Evolutionary conservation across 2,329 filamentous ascomycete genomes (phyloP), one percentile per base, ranked within the genome.

Genomic region (Diplodia corticola): DNA sequence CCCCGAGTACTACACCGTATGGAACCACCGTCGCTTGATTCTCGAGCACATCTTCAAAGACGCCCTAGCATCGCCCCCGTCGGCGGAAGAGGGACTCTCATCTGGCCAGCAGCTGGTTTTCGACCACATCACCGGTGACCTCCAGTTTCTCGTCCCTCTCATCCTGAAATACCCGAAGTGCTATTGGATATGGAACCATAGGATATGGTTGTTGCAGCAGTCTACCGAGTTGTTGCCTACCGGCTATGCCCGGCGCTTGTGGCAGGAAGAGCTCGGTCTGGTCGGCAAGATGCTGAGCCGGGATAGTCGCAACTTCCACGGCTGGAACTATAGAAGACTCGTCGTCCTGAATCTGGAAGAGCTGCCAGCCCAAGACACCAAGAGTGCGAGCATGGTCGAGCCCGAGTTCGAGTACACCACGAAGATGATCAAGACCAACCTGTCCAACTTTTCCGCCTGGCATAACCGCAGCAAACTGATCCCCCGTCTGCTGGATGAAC

Each of bases 131-230:
- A 85, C 86, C 54, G 82, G 85, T 65, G 95, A 99, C 76, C 83
- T 99, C 37, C 81, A 82, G 55, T 97, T 97, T 74, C 89, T 94
- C 37, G 86, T 97, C 48, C 91, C 92, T 0, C 84, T 99, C 22
- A 85, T 99, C 59, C 85, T 91, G 69, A 88, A 92, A 70, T 94
- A 88, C 70, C 95, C 95, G 6, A 99, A 99, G 78, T 98, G 95
- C 83, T 99, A 99, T 81, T 98, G 95, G 94, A 94, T 99, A 73
- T 99, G 95, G 95, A 96, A 97, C 72, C 94, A 97, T 78, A 89
- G 95, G 30, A 80, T 90, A 53, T 99, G 95, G 93, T 82, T 94
- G 3, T 82, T 99, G 15, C 82, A 89, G 64, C 86, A 92, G 76
- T 88, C 89, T 37, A 91, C 90, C 54, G 76, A 83, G 13, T 82